Percentiles rank a stretch among this genome's conserved stretches.
Conservation (phyloP, 2,329 filamentous ascomycete species). For the Epichloe scottii region DNA sequence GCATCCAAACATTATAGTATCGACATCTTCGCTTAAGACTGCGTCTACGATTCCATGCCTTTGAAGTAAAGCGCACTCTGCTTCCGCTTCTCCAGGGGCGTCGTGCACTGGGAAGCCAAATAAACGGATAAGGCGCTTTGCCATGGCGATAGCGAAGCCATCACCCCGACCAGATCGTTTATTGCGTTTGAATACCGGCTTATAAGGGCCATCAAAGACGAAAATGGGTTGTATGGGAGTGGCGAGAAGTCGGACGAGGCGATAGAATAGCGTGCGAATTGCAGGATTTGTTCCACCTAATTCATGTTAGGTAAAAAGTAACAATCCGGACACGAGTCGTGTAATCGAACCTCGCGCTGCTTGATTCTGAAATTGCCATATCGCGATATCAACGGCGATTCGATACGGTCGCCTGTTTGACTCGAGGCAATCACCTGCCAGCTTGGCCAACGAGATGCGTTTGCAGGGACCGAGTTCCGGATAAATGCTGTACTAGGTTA, state of each 20-base stretch:
- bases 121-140: slow-evolving; percentile 69
- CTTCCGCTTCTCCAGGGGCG: slow-evolving; percentile 90
- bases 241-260: slow-evolving; percentile 63
- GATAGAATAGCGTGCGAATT: slow-evolving; percentile 83
- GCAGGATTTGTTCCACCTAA: slow-evolving; percentile 77
- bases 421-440: slow-evolving; percentile 68
- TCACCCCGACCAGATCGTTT: slow-evolving; percentile 57
- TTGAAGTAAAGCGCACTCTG: slow-evolving; percentile 84
- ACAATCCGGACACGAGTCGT: too few species aligned
- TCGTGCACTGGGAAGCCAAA: slow-evolving; percentile 79
- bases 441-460: slow-evolving; percentile 67
- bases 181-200: slow-evolving; percentile 79
- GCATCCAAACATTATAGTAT: slow-evolving; percentile 95
- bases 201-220: slow-evolving; percentile 78
- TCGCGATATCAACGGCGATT: slow-evolving; percentile 85
- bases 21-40: slow-evolving; percentile 90
- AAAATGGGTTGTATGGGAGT: slow-evolving; percentile 79
- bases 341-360: slow-evolving; percentile 51
- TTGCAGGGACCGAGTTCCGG: slow-evolving; percentile 74
- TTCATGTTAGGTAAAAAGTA: slow-evolving; percentile 3
- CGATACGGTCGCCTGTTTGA: slow-evolving; percentile 60
- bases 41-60: slow-evolving; percentile 75
- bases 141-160: slow-evolving; percentile 57
- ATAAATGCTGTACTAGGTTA: slow-evolving; percentile 55
- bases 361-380: slow-evolving; percentile 94